These are phyloP conservation scores for Globisporangium camurandrum DNA, from an alignment of 352 stramenopile genomes.

Conservation along the genomic window DNA sequence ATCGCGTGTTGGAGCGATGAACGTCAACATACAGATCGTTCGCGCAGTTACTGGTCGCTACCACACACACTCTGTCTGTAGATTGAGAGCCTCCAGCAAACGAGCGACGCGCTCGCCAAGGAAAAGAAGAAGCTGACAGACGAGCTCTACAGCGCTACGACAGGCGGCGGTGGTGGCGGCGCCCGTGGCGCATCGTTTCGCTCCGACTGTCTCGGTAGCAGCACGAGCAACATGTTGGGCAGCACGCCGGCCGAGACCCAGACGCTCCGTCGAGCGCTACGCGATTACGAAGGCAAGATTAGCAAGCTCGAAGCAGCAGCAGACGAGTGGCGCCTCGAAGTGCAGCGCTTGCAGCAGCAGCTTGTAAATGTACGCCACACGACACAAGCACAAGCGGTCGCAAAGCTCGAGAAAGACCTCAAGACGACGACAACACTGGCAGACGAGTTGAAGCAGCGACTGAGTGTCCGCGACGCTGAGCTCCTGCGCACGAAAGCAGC, in stretches of 20 bases:
- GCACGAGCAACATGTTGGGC: neutral
- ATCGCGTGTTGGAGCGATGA: too few species aligned
- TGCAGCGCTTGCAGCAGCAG: conserved; percentile 48
- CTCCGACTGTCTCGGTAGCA: neutral
- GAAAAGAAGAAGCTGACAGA: conserved; percentile 22
- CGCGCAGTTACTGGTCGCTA: neutral
- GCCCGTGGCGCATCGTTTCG: too few species aligned
- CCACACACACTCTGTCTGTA: neutral
- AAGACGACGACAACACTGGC: conserved; percentile 21
- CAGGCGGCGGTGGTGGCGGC: neutral
- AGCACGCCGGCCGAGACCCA: conserved; percentile 34
- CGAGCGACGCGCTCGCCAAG: conserved; percentile 13
- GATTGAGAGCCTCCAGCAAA: conserved; percentile 16
- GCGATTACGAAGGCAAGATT: conserved; percentile 45
- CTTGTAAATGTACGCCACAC: conserved; percentile 38
- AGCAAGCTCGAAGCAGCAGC: conserved; percentile 30
- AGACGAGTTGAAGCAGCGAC: conserved; percentile 17
- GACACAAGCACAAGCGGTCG: conserved; percentile 38
- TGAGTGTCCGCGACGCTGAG: conserved; percentile 37
- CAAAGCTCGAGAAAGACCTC: conserved; percentile 44
- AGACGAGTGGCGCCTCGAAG: conserved; percentile 31
- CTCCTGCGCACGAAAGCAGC: conserved; percentile 36
- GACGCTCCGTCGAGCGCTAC: conserved; percentile 37
- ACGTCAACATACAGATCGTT: neutral
- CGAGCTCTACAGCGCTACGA: conserved; percentile 4